Base-by-base conservation (phyloP, 2,329 filamentous ascomycete species). In the Paramyrothecium roridum region DNA sequence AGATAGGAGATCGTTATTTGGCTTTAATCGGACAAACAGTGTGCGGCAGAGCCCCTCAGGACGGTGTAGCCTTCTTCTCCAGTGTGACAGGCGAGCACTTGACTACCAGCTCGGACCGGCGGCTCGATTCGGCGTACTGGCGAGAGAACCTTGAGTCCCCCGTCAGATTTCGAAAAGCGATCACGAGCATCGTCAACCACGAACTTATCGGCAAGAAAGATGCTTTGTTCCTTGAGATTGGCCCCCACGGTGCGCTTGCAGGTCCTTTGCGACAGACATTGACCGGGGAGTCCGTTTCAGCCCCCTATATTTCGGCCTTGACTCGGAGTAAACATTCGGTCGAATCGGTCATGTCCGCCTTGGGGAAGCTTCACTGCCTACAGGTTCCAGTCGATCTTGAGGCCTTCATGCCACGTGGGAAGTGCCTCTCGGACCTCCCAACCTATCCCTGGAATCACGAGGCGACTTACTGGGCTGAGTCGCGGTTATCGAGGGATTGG, bases 371-470 rank as follows among this genome's bases (percentile, higher is more conserved):
- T 3, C 47, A 57, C 47, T 54, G 55, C 37, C 52, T 55, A 2
- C 17, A 57, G 1, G 66, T 68, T 3, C 47, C 61, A 3, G 60
- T 67, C 8, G 23, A 61, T 26, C 52, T 59, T 2, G 12, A 54
- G 0, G 50, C 54, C 2, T 26, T 61, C 3, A 57, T 60, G 4
- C 47, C 52, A 1, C 13, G 23, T 1, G 55, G 53, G 8, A 55
- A 40, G 48, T 62, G 34, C 8, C 17, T 59, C 4, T 53, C 57
- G 3, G 68, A 64, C 46, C 60, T 78, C 19, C 75, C 75, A 0
- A 59, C 63, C 0, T 77, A 77, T 48, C 62, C 66, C 1, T 78
- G 73, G 72, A 67, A 73, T 22, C 71, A 76, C 47, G 58, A 63
- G 37, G 65, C 62, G 1, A 63, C 53, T 21, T 68, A 70, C 53